Base-by-base conservation (phyloP, 2,329 filamentous ascomycete species). In the Colletotrichum theobromicola region DNA sequence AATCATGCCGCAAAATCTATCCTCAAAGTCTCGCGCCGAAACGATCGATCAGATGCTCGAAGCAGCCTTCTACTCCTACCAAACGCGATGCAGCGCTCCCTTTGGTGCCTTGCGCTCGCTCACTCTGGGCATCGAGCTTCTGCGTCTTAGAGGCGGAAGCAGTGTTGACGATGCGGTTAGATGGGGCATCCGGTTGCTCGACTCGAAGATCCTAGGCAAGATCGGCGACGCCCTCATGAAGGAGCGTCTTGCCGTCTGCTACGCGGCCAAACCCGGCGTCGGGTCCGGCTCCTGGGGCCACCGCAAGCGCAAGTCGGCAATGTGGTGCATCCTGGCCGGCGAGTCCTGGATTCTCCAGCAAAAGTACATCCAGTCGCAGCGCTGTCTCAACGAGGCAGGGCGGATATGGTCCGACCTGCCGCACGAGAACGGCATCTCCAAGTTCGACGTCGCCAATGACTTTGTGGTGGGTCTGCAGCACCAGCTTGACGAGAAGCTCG, bases 41-140 rank as follows among this genome's bases (percentile, higher is more conserved):
- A 93, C 91, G 7, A 90, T 98, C 50, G 95, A 97, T 79, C 91
- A 94, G 78, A 94, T 97, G 90, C 89, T 99, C 15, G 96, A 98
- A 80, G 94, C 94, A 4, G 95, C 96, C 0, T 93, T 93, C 72
- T 98, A 99, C 84, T 98, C 95, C 0, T 99, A 98, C 82, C 91
- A 95, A 65, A 96, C 95, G 18, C 91, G 96, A 62, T 98, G 95
- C 79, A 93, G 90, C 61, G 91, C 93, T 30, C 91, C 94, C 0
- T 96, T 95, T 80, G 94, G 95, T 67, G 94, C 96, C 1, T 85
- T 97, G 18, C 93, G 97, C 13, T 94, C 93, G 76, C 87, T 98
- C 10, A 86, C 93, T 1, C 86, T 98, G 0, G 91, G 93, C 0
- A 87, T 97, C 30, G 97, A 99, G 82, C 90, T 99, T 2, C 87